phyloP scores from a whole-genome alignment of 495 filamentous ascomycete genomes.

The Penicillium paradoxum region DNA sequence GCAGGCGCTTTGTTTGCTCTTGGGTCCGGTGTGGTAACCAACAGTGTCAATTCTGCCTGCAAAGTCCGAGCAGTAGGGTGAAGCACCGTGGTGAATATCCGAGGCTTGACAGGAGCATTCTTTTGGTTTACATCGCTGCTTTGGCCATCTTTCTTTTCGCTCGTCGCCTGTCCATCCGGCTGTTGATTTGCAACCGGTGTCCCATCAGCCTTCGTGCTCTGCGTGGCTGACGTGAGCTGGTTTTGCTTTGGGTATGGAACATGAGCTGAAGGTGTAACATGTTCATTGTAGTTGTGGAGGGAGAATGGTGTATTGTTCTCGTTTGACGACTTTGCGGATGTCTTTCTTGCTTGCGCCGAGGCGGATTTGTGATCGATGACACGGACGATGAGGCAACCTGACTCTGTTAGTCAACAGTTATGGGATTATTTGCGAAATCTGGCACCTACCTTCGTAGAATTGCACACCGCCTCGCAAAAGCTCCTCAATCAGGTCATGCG shows the following conservation, averaged over 20 bases:
- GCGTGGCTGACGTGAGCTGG: constrained; percentile 36
- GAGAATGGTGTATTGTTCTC: constrained; percentile 69
- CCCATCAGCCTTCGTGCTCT: constrained; percentile 28
- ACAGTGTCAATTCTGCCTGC: constrained; percentile 67
- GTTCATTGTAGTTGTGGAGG: constrained; percentile 83
- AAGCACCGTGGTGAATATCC: constrained; percentile 72
- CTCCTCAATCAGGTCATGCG: constrained; percentile 71
- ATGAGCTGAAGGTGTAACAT: constrained; percentile 82
- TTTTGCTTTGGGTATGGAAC: constrained; percentile 71
- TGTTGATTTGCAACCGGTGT: constrained; percentile 9
- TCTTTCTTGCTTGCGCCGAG: constrained; percentile 51
- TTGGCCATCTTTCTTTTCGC: constrained; percentile 44
- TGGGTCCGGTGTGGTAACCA: constrained; percentile 64
- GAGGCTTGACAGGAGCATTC: constrained; percentile 49
- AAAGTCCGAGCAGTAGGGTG: constrained; percentile 75
- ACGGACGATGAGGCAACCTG: constrained; percentile 87
- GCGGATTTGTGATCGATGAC: constrained; percentile 76
- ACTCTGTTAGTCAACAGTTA: constrained; percentile 3
- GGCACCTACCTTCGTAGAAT: constrained; percentile 78
- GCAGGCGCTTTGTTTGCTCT: constrained; percentile 42
- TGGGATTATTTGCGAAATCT: not conserved
- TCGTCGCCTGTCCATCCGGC: constrained; percentile 22
- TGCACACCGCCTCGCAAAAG: constrained; percentile 57
- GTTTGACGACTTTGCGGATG: constrained; percentile 46
- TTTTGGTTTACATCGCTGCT: constrained; percentile 46